Evolutionary conservation across 2,329 filamentous ascomycete species (phyloP).

Genomic region (Epichloe sp.): DNA sequence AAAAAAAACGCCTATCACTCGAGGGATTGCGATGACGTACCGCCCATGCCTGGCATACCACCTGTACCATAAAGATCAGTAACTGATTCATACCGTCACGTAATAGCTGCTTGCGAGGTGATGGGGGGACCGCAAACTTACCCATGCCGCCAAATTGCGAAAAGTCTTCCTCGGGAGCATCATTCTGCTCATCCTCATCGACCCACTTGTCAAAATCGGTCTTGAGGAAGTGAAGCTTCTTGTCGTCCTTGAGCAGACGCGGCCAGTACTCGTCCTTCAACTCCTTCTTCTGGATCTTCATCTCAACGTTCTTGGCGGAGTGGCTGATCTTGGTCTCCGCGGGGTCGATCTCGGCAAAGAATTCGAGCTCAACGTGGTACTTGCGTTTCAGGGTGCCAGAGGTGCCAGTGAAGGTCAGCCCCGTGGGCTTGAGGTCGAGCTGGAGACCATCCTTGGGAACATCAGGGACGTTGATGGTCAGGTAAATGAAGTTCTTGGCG

Average conservation of each 20-base stretch:
- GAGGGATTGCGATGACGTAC: constrained; percentile 20
- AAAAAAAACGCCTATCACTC: too few relatives aligned
- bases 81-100: too few relatives aligned
- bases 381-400: constrained; percentile 74
- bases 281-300: constrained; percentile 95
- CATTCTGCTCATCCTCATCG: constrained; percentile 96
- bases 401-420: constrained; percentile 69
- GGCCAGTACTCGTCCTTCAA: constrained; percentile 92
- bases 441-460: constrained; percentile 62
- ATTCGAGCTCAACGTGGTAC: constrained; percentile 75
- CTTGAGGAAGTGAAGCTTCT: constrained; percentile 92
- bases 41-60: constrained; percentile 42
- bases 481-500: constrained; percentile 86
- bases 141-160: constrained; percentile 55
- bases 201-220: constrained; percentile 99
- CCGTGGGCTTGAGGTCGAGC: constrained; percentile 68
- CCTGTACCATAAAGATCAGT: constrained; percentile 18
- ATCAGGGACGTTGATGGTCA: constrained; percentile 83
- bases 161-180: constrained; percentile 69
- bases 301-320: constrained; percentile 74
- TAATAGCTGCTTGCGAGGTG: neutral
- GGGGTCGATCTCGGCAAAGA: constrained; percentile 84
- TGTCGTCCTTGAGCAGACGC: constrained; percentile 75
- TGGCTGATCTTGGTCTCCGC: constrained; percentile 76
- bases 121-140: constrained; percentile 22